Percentiles rank a stretch among this genome's conserved stretches.
phyloP scores from a whole-genome alignment of 345 rosid species.

The Adansonia digitata region DNA sequence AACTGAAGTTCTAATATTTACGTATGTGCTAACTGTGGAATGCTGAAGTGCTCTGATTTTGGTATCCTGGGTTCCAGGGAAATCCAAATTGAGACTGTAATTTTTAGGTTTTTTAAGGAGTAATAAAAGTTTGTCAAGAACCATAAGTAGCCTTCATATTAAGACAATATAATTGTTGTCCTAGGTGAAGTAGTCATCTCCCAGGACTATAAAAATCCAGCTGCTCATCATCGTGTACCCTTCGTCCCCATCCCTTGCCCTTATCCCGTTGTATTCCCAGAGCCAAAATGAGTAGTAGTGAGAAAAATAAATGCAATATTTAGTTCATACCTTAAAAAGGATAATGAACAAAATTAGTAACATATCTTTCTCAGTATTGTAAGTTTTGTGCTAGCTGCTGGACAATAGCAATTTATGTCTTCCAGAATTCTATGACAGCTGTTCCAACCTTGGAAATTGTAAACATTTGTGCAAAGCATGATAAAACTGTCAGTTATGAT shows the following conservation, averaged over 20 bases:
- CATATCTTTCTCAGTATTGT: neutral
- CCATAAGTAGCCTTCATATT: neutral
- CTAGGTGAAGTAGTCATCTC: neutral
- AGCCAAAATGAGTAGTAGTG: neutral
- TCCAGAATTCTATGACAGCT: neutral
- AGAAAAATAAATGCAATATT: neutral
- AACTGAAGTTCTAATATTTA: neutral
- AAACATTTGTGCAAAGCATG: neutral
- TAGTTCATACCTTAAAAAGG: neutral
- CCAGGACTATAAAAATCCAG: neutral
- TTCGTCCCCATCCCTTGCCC: neutral
- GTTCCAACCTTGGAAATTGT: neutral
- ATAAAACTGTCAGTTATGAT: neutral
- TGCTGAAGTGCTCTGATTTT: neutral
- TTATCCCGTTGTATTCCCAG: neutral
- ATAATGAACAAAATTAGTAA: neutral
- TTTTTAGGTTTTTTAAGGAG: neutral
- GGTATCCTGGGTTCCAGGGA: neutral
- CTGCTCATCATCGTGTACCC: neutral
- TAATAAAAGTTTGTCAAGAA: neutral
- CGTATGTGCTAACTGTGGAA: neutral
- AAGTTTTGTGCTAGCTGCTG: neutral
- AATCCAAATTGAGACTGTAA: neutral
- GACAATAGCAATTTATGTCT: neutral
- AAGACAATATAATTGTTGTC: too few relatives aligned